Base-by-base conservation (phyloP, 2,329 filamentous ascomycete genomes). In the Sarocladium brachiariae region DNA sequence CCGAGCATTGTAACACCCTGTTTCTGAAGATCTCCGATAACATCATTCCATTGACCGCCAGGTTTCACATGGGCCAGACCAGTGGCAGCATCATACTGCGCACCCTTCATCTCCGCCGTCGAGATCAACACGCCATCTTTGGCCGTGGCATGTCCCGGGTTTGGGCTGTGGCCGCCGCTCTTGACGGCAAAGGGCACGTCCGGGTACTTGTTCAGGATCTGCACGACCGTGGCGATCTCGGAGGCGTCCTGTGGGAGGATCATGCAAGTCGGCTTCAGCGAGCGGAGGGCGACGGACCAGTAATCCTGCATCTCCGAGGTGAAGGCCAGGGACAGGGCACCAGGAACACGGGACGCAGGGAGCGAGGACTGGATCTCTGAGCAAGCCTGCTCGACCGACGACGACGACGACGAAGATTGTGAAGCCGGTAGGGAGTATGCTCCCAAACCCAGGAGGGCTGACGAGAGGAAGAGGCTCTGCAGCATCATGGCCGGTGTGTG, bases 11-110 rank as follows among this genome's bases (percentile, higher is more conserved):
- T 58, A 4, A 70, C 48, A 5, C 59, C 61, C n/a, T 65, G 46
- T 3, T 56, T 39, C 16, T 68, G 65, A 1, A 73, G 57, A 3
- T 46, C 38, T 5, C 55, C 50, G 52, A 72, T 73, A 1, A 73
- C 69, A 14, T 68, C 57, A 5, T 54, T 45, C 71, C 70, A 73
- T 13, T 60, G 58, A 39, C 63, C 62, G 5, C 68, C 70, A 0
- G 65, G 57, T 25, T 47, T 47, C 4, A 47, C 43, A 33, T 47
- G 16, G 4, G 43, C 43, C 21, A 30, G 33, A 2, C 43, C 43
- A 3, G 43, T 47, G 14, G 11, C 24, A 4, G 11, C 9, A 0
- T 68, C 69, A 16, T 73, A 56, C 11, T 53, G 53, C 3, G 63
- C 67, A 4, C 59, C 60, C 1, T 34, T 50, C 30, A 51, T 27